Percentiles rank a stretch among this genome's conserved stretches.
Evolutionary conservation across 2,329 filamentous ascomycete species (phyloP).

Genomic region (Aspergillus caelatus): DNA sequence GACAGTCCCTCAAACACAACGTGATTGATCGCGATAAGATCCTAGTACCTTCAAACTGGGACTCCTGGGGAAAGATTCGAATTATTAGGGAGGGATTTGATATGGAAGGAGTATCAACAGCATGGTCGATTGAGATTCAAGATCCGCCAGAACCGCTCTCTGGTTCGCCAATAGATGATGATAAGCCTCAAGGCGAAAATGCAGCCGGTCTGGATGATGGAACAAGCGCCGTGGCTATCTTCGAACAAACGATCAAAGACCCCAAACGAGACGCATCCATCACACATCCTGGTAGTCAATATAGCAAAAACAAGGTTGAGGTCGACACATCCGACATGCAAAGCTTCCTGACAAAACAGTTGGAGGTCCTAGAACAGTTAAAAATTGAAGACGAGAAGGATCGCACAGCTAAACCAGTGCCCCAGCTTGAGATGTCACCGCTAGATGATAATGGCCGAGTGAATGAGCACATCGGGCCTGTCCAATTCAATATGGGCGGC

Average conservation of each 20-base stretch:
- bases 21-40: conserved; percentile 94
- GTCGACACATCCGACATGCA: conserved; percentile 75
- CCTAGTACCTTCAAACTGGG: conserved; percentile 93
- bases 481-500: conserved; percentile 97
- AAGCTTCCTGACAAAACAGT: conserved; percentile 73
- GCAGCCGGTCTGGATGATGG: conserved; percentile 32
- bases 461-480: conserved; percentile 85
- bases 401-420: conserved; percentile 34
- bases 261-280: conserved; percentile 66
- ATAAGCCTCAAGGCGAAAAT: conserved; percentile 26
- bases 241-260: conserved; percentile 78
- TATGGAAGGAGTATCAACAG: conserved; percentile 79
- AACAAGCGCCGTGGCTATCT: conserved; percentile 69
- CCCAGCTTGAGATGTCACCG: conserved; percentile 40
- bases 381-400: conserved; percentile 58
- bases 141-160: conserved; percentile 43
- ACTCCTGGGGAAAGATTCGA: conserved; percentile 96
- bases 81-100: conserved; percentile 91
- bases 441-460: conserved; percentile 47
- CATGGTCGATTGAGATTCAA: conserved; percentile 84
- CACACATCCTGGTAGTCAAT: conserved; percentile 51
- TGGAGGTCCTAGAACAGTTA: conserved; percentile 71
- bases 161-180: conserved; percentile 29
- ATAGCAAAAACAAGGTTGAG: conserved; percentile 52
- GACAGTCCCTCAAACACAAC: conserved; percentile 80